phyloP scores from a whole-genome alignment of 2,329 filamentous ascomycete species.

The Phialophora macrospora region DNA sequence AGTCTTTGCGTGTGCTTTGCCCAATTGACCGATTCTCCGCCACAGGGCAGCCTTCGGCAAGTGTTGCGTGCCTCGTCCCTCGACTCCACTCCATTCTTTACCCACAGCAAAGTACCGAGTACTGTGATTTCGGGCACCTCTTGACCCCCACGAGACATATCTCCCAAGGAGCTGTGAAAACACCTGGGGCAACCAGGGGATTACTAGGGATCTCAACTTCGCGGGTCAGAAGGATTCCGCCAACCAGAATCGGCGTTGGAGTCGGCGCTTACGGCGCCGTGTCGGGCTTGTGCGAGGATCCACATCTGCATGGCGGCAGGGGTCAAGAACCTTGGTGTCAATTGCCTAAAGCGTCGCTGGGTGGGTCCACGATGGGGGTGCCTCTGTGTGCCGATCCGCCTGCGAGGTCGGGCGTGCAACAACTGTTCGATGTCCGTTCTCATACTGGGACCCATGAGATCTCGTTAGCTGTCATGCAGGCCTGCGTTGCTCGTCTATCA shows the following conservation, averaged over 20 bases:
- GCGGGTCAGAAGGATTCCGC: background rate
- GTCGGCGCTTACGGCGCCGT: no score
- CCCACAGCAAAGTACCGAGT: background rate
- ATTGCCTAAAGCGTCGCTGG: background rate
- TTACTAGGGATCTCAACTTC: background rate
- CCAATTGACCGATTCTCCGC: background rate
- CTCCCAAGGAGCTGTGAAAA: background rate
- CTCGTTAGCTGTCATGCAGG: background rate
- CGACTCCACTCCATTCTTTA: background rate
- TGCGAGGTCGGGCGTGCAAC: background rate
- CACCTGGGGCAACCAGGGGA: background rate
- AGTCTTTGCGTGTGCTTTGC: background rate
- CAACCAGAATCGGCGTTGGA: no score
- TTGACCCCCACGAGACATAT: background rate
- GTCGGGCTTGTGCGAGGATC: background rate
- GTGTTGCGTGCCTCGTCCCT: background rate
- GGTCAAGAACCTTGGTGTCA: background rate
- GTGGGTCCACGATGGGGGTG: background rate
- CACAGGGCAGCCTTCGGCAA: background rate
- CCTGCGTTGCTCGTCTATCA: background rate
- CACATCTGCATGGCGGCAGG: background rate
- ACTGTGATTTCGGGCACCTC: background rate
- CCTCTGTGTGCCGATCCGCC: background rate
- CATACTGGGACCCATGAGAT: background rate
- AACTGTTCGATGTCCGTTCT: background rate